Conservation (phyloP, 352 stramenopile species). For the Phytophthora agathidicida region DNA sequence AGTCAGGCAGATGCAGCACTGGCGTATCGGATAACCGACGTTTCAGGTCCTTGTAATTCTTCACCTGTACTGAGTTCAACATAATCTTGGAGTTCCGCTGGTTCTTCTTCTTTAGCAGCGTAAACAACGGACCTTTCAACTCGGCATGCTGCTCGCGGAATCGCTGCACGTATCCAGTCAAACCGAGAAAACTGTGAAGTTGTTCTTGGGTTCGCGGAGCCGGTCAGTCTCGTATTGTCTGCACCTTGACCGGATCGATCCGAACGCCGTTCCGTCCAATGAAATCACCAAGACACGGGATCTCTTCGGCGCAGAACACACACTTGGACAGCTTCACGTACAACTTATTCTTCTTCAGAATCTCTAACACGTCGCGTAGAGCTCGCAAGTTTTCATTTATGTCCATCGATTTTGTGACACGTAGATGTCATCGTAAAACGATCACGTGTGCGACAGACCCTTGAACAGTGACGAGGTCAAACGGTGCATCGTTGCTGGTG, state of each 20-base stretch:
- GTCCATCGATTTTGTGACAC: not conserved
- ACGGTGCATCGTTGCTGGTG: not conserved
- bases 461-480: not conserved
- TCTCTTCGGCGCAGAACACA: constrained; percentile 29
- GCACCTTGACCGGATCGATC: constrained; percentile 28
- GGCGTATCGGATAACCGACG: not conserved
- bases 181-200: constrained; percentile 19
- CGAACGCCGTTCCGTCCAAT: constrained; percentile 20
- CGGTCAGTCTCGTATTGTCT: constrained; percentile 23
- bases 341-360: constrained; percentile 19
- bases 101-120: constrained; percentile 12
- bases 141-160: constrained; percentile 23
- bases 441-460: not conserved
- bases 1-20: constrained; percentile 1
- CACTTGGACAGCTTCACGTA: constrained; percentile 41
- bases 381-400: not conserved
- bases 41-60: constrained; percentile 14
- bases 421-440: not conserved
- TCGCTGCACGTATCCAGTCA: constrained; percentile 26
- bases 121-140: constrained; percentile 11
- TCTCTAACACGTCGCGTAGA: constrained; percentile 5
- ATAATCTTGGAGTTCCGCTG: constrained; percentile 15
- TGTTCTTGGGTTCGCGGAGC: constrained; percentile 16
- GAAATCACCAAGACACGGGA: constrained; percentile 35
- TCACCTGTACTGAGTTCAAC: not conserved